phyloP scores from a whole-genome alignment of 2,329 filamentous ascomycete genomes.

The Magnaporthales sp. region DNA sequence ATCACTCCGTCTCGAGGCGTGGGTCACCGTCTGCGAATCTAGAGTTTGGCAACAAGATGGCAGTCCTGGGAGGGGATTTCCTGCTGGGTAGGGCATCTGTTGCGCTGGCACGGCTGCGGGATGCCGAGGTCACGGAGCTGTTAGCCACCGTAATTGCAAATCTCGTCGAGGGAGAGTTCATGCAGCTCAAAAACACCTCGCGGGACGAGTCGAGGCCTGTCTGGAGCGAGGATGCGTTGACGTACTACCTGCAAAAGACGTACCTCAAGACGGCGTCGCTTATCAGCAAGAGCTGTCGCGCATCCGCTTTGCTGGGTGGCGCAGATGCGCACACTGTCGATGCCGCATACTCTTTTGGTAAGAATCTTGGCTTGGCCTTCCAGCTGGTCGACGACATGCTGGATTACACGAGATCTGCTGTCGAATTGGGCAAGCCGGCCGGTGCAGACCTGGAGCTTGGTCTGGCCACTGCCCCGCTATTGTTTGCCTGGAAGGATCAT shows the following conservation, averaged over 20 bases:
- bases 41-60: slow-evolving; percentile 99
- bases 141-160: slow-evolving; percentile 96
- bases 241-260: slow-evolving; percentile 96
- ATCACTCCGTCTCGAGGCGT: slow-evolving; percentile 78
- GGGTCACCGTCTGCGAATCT: slow-evolving; percentile 83
- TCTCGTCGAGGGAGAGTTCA: slow-evolving; percentile 96
- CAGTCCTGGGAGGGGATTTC: slow-evolving; percentile 94
- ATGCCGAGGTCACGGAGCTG: slow-evolving; percentile 91
- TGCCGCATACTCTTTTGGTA: slow-evolving; percentile 83
- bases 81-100: slow-evolving; percentile 88
- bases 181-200: slow-evolving; percentile 97
- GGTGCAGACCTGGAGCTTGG: slow-evolving; percentile 91
- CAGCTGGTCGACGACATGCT: slow-evolving; percentile 97
- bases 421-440: slow-evolving; percentile 86
- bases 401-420: slow-evolving; percentile 82
- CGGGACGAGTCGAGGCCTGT: slow-evolving; percentile 74
- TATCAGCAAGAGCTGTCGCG: slow-evolving; percentile 92
- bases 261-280: slow-evolving; percentile 94
- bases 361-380: slow-evolving; percentile 89
- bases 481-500: slow-evolving; percentile 93
- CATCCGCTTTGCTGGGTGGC: slow-evolving; percentile 77
- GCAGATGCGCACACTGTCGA: slow-evolving; percentile 72
- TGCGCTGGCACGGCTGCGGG: slow-evolving; percentile 78
- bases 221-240: slow-evolving; percentile 82
- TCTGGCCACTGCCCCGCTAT: slow-evolving; percentile 81